phyloP scores from a whole-genome alignment of 192 early-diverging fungal species.

The Umbelopsis ramanniana region DNA sequence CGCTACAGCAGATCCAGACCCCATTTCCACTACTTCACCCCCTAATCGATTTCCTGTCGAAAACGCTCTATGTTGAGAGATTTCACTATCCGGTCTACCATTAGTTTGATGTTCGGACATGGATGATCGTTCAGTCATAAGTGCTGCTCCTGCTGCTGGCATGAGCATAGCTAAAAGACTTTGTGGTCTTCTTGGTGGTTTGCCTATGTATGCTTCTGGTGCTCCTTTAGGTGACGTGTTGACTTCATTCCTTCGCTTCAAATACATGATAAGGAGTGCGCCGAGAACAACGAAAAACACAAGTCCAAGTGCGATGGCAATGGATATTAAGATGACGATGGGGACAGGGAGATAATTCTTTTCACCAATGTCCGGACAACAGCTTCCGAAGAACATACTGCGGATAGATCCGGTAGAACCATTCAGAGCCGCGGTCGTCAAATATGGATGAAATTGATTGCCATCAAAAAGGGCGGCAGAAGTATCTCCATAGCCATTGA shows the following conservation, averaged over 20 bases:
- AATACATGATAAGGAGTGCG: constrained; percentile 56
- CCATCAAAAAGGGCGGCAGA: constrained; percentile 57
- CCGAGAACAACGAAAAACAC: constrained; percentile 67
- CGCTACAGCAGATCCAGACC: not conserved
- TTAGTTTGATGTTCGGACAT: not conserved
- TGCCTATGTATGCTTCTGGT: constrained; percentile 36
- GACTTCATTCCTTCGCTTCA: constrained; percentile 31
- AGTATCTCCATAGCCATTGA: constrained; percentile 42
- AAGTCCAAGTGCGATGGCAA: constrained; percentile 66
- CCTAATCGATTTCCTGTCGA: constrained; percentile 4
- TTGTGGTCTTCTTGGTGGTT: constrained; percentile 36
- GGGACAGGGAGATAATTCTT: constrained; percentile 41
- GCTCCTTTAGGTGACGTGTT: constrained; percentile 21
- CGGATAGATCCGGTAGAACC: constrained; percentile 31
- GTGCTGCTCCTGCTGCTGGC: constrained; percentile 18
- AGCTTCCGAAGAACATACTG: constrained; percentile 26
- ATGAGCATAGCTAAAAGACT: constrained; percentile 35
- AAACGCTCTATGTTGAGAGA: constrained; percentile 2
- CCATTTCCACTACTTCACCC: not conserved
- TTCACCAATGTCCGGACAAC: not conserved
- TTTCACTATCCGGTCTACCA: not conserved
- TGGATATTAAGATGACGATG: constrained; percentile 68
- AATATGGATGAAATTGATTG: constrained; percentile 46
- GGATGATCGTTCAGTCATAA: constrained; percentile 5
- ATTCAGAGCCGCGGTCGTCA: constrained; percentile 40